Conservation (phyloP, 2,329 filamentous ascomycete genomes). For the Leptoxyphium fumago region DNA sequence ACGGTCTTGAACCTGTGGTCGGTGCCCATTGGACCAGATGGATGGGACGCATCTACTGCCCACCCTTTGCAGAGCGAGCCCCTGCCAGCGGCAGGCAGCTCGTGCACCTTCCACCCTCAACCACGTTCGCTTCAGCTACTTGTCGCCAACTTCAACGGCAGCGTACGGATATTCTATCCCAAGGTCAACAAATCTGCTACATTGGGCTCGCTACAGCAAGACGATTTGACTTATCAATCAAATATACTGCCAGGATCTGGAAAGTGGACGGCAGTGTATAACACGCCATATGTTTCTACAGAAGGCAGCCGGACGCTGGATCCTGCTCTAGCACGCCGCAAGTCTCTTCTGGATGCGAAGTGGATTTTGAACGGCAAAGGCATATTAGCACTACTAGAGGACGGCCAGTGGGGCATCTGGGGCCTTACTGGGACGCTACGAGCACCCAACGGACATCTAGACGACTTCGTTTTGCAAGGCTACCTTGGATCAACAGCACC, state of each 20-base stretch:
- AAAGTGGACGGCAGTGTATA: too few relatives aligned
- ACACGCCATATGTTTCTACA: slow-evolving; percentile 11
- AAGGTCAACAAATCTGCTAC: too few relatives aligned
- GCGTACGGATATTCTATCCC: slow-evolving; percentile 43
- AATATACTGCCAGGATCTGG: too few relatives aligned
- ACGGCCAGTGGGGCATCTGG: slow-evolving; percentile 41
- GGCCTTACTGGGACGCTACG: slow-evolving; percentile 17
- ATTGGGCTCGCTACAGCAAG: too few relatives aligned
- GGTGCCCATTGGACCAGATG: slow-evolving; percentile 9
- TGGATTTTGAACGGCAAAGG: slow-evolving; percentile 33
- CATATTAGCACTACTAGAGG: slow-evolving; percentile 32
- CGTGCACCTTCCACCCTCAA: slow-evolving; percentile 14
- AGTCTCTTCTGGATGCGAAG: slow-evolving; percentile 32
- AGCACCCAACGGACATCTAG: slow-evolving; percentile 7
- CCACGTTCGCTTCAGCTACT: slow-evolving; percentile 27
- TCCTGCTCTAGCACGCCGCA: slow-evolving; percentile 24
- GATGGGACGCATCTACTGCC: slow-evolving; percentile 2
- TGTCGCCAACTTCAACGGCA: slow-evolving; percentile 39
- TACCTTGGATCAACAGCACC: slow-evolving; percentile 13
- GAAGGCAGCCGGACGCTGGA: slow-evolving; percentile 2
- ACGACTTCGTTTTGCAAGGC: slow-evolving; percentile 16
- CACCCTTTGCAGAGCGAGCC: slow-evolving; percentile 3
- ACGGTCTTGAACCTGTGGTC: slow-evolving; percentile 11
- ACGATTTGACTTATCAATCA: too few relatives aligned
- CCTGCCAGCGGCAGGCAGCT: slow-evolving; percentile 6